These are phyloP conservation scores for Ceratocystis albifundus DNA, from an alignment of 2,329 filamentous ascomycete genomes.

Conservation along the genomic window DNA sequence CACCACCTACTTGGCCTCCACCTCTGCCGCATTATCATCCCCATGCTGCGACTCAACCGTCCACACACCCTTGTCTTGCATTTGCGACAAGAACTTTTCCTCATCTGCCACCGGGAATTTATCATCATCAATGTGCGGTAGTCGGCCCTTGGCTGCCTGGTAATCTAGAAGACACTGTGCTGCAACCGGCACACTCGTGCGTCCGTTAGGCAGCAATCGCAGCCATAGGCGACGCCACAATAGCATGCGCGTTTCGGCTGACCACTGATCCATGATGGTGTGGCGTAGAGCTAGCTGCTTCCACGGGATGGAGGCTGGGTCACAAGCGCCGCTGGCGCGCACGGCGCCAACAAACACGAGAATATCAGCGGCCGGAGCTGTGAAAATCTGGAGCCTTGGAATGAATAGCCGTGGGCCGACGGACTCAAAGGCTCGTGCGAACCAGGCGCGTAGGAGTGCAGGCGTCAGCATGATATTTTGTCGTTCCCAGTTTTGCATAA, in stretches of 20 bases:
- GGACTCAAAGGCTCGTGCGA: conserved; percentile 16
- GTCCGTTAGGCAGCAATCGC: conserved; percentile 12
- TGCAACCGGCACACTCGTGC: conserved; percentile 16
- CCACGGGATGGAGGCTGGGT: conserved; percentile 18
- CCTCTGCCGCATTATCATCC: conserved; percentile 7
- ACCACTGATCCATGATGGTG: conserved; percentile 11
- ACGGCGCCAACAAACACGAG: conserved; percentile 20
- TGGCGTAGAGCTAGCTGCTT: conserved; percentile 2
- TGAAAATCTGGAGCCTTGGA: conserved; percentile 14
- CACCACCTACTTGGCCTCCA: background rate
- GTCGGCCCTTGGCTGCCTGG: conserved; percentile 15
- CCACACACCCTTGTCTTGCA: conserved; percentile 16
- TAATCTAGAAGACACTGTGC: conserved; percentile 20
- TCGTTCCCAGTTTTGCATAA: conserved; percentile 8
- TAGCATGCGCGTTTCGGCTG: conserved; percentile 18
- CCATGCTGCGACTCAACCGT: conserved; percentile 15
- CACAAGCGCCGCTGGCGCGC: conserved; percentile 11
- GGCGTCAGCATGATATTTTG: conserved; percentile 17
- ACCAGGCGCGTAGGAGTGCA: conserved; percentile 18
- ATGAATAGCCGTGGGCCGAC: conserved; percentile 15
- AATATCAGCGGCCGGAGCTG: background rate
- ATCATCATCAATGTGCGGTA: conserved; percentile 17
- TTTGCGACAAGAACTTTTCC: conserved; percentile 19
- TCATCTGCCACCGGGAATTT: conserved; percentile 16
- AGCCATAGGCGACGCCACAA: conserved; percentile 17